Conservation (phyloP, 2,329 filamentous ascomycete species). For the Dactylella cylindrospora region DNA sequence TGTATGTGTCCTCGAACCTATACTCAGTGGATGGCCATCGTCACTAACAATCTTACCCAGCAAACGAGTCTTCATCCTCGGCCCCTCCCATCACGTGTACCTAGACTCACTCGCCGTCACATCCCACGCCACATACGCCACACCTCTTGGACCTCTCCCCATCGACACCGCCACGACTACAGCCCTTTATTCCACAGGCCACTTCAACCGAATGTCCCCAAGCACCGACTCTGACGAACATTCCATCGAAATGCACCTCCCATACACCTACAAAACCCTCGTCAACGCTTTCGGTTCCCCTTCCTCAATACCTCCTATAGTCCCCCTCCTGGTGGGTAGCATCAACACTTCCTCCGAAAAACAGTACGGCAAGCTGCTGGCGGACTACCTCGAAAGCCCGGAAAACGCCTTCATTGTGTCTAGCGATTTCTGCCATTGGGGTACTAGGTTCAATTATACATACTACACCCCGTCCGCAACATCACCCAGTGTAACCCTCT, state of each 20-base stretch:
- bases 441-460: constrained; percentile 76
- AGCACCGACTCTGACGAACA: constrained; percentile 78
- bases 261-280: constrained; percentile 82
- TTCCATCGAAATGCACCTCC: constrained; percentile 94
- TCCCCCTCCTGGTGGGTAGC: constrained; percentile 83
- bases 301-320: constrained; percentile 59
- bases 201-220: constrained; percentile 66
- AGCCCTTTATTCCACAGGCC: constrained; percentile 54
- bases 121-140: constrained; percentile 68
- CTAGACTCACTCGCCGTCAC: constrained; percentile 76
- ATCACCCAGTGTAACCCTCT: constrained; percentile 50
- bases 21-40: not conserved
- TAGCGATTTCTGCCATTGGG: constrained; percentile 98
- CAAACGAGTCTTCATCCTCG: constrained; percentile 87
- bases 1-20: constrained; percentile 54
- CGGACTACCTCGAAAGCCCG: constrained; percentile 74
- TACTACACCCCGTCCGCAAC: constrained; percentile 65
- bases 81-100: constrained; percentile 86
- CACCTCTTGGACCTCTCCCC: constrained; percentile 69
- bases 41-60: constrained; percentile 52
- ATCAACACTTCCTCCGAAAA: constrained; percentile 68
- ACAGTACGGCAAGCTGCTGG: constrained; percentile 68
- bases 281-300: constrained; percentile 55
- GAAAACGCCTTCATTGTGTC: constrained; percentile 82
- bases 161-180: constrained; percentile 64